phyloP scores from a whole-genome alignment of 2,329 filamentous ascomycete genomes.

The Pestalotiopsis sp. region DNA sequence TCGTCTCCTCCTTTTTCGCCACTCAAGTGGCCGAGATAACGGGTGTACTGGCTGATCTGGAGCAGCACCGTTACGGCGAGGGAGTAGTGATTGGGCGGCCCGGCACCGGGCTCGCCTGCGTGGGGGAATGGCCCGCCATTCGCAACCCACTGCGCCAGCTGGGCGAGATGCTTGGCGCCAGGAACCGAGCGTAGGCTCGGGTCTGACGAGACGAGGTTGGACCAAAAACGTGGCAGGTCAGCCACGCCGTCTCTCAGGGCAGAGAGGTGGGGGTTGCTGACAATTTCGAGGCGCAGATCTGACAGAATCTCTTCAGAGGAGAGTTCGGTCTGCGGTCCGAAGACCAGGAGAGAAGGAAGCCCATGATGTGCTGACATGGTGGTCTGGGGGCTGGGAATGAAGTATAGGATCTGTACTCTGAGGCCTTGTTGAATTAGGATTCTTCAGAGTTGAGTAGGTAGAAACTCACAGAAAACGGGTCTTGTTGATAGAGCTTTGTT shows the following conservation, averaged over 20 bases:
- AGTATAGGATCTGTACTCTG: no score
- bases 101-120: background rate
- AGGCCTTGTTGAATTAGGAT: no score
- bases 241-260: constrained; percentile 10
- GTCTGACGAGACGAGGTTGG: background rate
- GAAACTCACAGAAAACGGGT: no score
- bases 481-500: no score
- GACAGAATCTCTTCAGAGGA: constrained; percentile 10
- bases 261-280: constrained; percentile 7
- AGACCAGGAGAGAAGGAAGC: constrained; percentile 18
- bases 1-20: background rate
- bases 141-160: constrained; percentile 1
- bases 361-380: no score
- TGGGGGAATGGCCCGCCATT: background rate
- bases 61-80: constrained; percentile 5
- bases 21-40: constrained; percentile 12
- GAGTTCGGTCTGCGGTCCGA: constrained; percentile 18
- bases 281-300: constrained; percentile 16
- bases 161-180: background rate
- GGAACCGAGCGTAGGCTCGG: background rate
- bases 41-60: constrained; percentile 10
- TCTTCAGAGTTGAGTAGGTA: no score
- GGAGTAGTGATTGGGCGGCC: constrained; percentile 2
- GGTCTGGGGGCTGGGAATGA: no score
- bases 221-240: constrained; percentile 6